Conservation (phyloP, 495 filamentous ascomycete species). For the Talaromyces thailandensis region DNA sequence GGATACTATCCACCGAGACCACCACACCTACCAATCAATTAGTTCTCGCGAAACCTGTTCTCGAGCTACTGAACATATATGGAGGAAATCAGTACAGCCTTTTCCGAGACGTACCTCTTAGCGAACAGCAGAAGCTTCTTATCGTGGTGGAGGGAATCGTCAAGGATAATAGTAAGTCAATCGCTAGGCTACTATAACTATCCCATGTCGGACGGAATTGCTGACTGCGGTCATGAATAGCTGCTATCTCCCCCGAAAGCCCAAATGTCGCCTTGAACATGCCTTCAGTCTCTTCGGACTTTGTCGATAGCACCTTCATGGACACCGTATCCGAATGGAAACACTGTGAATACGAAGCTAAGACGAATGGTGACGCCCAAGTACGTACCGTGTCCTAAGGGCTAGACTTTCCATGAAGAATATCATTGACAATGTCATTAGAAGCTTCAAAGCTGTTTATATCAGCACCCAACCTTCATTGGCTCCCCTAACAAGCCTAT, state of each 20-base stretch:
- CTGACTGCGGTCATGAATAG: background rate
- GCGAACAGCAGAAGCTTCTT: conserved; percentile 1
- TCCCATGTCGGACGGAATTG: background rate
- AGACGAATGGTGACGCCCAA: background rate
- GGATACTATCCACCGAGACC: background rate
- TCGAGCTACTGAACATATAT: conserved; percentile 31
- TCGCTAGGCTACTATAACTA: background rate
- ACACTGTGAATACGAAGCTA: conserved; percentile 2
- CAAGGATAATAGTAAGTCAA: conserved; percentile 3
- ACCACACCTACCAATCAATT: background rate
- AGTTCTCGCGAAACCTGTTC: conserved; percentile 14
- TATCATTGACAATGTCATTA: background rate
- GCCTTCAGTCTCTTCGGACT: background rate
- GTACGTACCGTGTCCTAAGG: background rate
- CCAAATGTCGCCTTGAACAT: background rate
- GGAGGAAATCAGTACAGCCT: conserved; percentile 23
- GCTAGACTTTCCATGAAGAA: background rate
- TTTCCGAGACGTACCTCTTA: conserved; percentile 11
- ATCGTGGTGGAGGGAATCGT: background rate
- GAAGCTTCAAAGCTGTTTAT: background rate
- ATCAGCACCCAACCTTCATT: background rate
- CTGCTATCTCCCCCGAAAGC: background rate
- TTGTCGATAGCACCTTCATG: background rate
- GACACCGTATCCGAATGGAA: background rate
- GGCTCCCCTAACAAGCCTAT: background rate